These are phyloP conservation scores for Fremontodendron californicum DNA, from an alignment of 345 rosid genomes.

Conservation along the genomic window DNA sequence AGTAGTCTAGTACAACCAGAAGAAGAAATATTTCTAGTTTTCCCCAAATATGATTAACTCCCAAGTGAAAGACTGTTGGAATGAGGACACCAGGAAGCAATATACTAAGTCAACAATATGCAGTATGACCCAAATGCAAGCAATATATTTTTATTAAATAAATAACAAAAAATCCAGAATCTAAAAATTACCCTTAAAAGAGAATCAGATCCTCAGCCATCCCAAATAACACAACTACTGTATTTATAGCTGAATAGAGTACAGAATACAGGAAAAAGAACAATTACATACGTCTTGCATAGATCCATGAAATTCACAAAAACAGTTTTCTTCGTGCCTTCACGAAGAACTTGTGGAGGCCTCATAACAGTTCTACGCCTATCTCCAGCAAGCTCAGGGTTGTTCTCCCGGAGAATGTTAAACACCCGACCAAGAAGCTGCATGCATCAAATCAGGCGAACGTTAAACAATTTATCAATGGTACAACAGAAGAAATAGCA, in stretches of 20 bases:
- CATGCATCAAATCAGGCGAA: conserved; percentile 10
- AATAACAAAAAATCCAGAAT: background rate
- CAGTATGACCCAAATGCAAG: background rate
- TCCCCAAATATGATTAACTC: background rate
- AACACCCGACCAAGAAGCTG: conserved; percentile 93
- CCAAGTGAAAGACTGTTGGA: background rate
- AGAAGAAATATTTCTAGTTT: no score
- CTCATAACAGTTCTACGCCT: conserved; percentile 97
- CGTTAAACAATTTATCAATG: background rate
- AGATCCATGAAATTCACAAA: conserved; percentile 97
- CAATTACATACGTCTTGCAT: conserved; percentile 65
- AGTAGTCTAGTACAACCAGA: no score
- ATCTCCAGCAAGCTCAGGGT: conserved; percentile 96
- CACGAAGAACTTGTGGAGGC: conserved; percentile 97
- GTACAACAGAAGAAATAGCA: background rate
- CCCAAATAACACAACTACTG: background rate
- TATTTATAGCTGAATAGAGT: background rate
- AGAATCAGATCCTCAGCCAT: background rate
- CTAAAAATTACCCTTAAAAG: background rate
- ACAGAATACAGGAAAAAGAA: background rate
- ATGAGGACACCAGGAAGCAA: background rate
- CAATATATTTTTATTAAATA: background rate
- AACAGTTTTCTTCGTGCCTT: conserved; percentile 96
- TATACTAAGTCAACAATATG: background rate
- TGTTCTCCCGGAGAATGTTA: conserved; percentile 86